phyloP scores from a whole-genome alignment of 176 grass and related monocot species.

The bread wheat (Triticum aestivum) region IWGSC_CS_RefSeq_v2.1 NC_057805.1:509281137-509281636 shows the following conservation, averaged over 20 bases:
- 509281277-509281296: neutral
- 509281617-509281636: constrained; percentile 63
- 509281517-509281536: constrained; percentile 41
- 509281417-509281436: constrained; percentile 4
- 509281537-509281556: constrained; percentile 17
- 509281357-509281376: constrained; percentile 41
- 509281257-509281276: neutral
- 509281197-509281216: neutral
- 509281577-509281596: neutral
- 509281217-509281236: neutral
- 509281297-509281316: neutral
- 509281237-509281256: neutral
- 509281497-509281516: constrained; percentile 62
- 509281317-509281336: neutral
- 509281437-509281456: constrained; percentile 30
- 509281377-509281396: constrained; percentile 33
- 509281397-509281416: constrained; percentile 43
- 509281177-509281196: neutral
- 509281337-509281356: constrained; percentile 24
- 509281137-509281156: too few relatives aligned
- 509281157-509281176: neutral
- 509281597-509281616: neutral
- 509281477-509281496: neutral
- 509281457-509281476: neutral
- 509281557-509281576: constrained; percentile 27